Percentiles rank a stretch among this genome's conserved stretches.
Conservation (phyloP, 2,329 filamentous ascomycete species). For the Fusarium mexicanum region DNA sequence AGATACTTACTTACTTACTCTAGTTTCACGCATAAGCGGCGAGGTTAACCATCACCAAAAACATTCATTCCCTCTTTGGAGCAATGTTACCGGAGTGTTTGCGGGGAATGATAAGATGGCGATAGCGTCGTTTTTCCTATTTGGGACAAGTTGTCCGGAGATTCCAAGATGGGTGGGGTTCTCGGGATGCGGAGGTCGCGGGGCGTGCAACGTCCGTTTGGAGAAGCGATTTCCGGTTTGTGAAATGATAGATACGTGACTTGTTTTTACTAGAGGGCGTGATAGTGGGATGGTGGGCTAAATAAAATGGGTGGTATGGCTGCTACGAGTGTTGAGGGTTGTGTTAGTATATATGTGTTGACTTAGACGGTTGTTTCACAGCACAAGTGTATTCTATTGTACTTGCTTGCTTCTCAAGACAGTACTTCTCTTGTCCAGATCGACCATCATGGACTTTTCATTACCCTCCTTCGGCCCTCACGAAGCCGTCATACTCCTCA, state of each 20-base stretch:
- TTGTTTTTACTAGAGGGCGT: background rate
- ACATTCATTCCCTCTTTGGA: constrained; percentile 26
- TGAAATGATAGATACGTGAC: constrained; percentile 1
- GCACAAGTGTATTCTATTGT: background rate
- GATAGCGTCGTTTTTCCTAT: constrained; percentile 37
- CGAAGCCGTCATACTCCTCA: constrained; percentile 20
- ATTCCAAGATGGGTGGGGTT: constrained; percentile 4
- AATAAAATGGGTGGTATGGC: constrained; percentile 15
- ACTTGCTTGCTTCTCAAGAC: background rate
- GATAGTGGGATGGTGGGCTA: background rate
- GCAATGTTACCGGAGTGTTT: constrained; percentile 18
- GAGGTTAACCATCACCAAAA: background rate
- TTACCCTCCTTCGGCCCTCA: constrained; percentile 10
- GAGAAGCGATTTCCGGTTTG: constrained; percentile 22
- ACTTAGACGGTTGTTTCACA: constrained; percentile 10
- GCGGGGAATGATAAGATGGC: constrained; percentile 10
- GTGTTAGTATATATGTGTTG: constrained; percentile 4
- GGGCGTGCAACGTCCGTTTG: constrained; percentile 19
- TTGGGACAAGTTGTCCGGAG: constrained; percentile 25
- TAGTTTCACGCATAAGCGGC: background rate
- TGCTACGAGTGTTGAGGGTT: background rate
- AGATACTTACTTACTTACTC: background rate
- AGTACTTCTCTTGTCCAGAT: background rate
- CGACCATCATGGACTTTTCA: constrained; percentile 4
- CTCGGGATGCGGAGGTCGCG: background rate